Base-by-base conservation (phyloP, 345 rosid species). In the Arabidopsis suecica region DNA sequence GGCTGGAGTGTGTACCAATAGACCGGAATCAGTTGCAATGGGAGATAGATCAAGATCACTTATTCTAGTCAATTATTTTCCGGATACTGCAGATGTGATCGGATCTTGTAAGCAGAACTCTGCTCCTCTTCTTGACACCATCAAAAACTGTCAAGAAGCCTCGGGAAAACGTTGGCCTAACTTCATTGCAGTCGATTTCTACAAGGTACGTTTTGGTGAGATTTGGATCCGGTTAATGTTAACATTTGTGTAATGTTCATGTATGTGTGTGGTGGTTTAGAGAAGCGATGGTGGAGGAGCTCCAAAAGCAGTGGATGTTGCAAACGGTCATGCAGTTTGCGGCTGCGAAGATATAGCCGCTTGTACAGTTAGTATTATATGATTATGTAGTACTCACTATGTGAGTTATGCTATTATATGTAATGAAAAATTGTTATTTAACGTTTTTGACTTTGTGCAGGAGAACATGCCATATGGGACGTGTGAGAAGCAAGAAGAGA, bases 231-330 rank as follows among this genome's bases (percentile, higher is more conserved):
- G 12, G 14, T 56, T 23, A 7, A 13, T 23, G 34, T 33, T 33
- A 12, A 32, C 40, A 9, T 65, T 45, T 64, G 3, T 20, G 34
- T 38, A 13, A 25, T 30, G 28, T 20, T 25, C 13, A 11, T 41
- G 20, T 51, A 9, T 59, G 33, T 45, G 11, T 42, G 9, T 60
- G 65, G 67, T 78, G 65, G 67, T 78, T 33, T 79, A 95, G 99
- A 86, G 88, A 80, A 93, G 96, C 53, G 88, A 95, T 66, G 92
- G 94, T 3, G 94, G 97, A 65, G 97, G 98, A 71, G 93, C 94
- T n/a, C 85, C 88, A 1, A 83, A 80, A 76, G 95, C 94, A 4
- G 69, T 84, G 3, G 96, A 93, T 80, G 55, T 73, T 58, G 83
- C 81, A n/a, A 95, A 93, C 5, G 98, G 99, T 48, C 92, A 85